Base-by-base conservation (phyloP, 1,284 basidiomycete genomes). In the Ganoderma leucocontextum region DNA sequence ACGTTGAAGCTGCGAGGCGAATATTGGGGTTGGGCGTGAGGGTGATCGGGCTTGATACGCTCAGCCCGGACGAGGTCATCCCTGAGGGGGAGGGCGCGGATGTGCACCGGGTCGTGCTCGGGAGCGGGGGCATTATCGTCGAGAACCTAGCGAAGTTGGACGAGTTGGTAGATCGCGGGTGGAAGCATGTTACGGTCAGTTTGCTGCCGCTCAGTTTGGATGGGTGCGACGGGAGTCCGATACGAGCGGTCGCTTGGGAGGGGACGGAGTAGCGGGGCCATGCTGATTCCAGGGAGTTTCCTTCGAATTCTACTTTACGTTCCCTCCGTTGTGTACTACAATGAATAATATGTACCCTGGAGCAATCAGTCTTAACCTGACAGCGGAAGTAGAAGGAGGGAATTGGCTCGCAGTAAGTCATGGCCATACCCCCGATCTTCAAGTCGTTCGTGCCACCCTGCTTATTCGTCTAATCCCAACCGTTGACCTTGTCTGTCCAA, bases 41-140 rank as follows among this genome's bases (percentile, higher is more conserved):
- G 62, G 81, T 91, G 1, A 75, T 93, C 9, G 91, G 88, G 1
- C 76, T 89, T 15, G 91, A 93, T 73, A 83, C 85, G 15, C 80
- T 91, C 71, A 92, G 83, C 73, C 90, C 90, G 17, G 91, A 93
- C 67, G 87, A 89, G 69, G 70, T 77, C 75, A 89, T 88, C 0
- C 80, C 82, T 3, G 71, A 70, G 47, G 72, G 71, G 42, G 76
- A 75, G 53, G 65, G 68, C 33, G 87, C 85, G 71, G 84, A 80
- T 15, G 85, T 87, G 60, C 92, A 93, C 73, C 80, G 87, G 44
- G 79, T 79, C 1, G 78, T 92, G 15, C 81, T 93, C 17, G 87
- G 88, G 22, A 80, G 78, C 4, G 90, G 87, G 0, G 84, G 86
- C 0, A 73, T 91, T 9, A 91, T 93, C 64, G 90, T 86, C 22